These are phyloP conservation scores for Crassisporium funariophilum DNA, from an alignment of 768 basidiomycete species.

Conservation along the genomic window DNA sequence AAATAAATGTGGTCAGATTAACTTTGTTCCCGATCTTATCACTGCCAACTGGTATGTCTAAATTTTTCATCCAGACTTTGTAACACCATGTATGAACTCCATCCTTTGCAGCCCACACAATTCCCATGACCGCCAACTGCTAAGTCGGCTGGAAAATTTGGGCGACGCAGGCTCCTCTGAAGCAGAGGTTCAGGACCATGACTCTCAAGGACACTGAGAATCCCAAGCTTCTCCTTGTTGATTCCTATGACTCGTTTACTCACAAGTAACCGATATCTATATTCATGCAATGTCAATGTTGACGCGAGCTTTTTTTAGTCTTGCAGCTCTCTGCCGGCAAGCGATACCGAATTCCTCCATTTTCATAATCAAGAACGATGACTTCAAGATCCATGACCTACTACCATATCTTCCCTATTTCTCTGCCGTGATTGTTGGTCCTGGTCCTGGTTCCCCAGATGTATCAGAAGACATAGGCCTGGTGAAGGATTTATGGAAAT, in stretches of 20 bases:
- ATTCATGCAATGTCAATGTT: neutral
- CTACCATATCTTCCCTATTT: conserved; percentile 59
- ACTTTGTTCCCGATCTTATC: conserved; percentile 11
- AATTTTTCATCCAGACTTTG: no score
- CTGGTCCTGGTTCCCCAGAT: conserved; percentile 80
- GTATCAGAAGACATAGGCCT: conserved; percentile 65
- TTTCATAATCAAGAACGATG: conserved; percentile 76
- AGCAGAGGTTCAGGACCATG: neutral
- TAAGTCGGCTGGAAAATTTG: neutral
- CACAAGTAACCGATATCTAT: conserved; percentile 58
- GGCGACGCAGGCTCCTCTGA: neutral
- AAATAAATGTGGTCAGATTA: conserved; percentile 7
- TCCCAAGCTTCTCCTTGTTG: conserved; percentile 68
- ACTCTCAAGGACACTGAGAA: conserved; percentile 20
- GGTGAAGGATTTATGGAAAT: conserved; percentile 70
- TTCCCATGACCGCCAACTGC: no score
- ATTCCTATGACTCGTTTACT: conserved; percentile 90
- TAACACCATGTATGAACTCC: neutral
- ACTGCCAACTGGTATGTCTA: no score
- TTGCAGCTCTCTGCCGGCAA: conserved; percentile 68
- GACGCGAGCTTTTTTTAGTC: conserved; percentile 39
- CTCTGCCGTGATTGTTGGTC: conserved; percentile 72
- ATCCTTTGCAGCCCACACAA: conserved; percentile 2
- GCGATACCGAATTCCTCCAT: conserved; percentile 64
- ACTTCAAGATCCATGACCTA: conserved; percentile 51